Evolutionary conservation across 106 monocot species (phyloP).

Genomic region (Gastrodia elata): DNA sequence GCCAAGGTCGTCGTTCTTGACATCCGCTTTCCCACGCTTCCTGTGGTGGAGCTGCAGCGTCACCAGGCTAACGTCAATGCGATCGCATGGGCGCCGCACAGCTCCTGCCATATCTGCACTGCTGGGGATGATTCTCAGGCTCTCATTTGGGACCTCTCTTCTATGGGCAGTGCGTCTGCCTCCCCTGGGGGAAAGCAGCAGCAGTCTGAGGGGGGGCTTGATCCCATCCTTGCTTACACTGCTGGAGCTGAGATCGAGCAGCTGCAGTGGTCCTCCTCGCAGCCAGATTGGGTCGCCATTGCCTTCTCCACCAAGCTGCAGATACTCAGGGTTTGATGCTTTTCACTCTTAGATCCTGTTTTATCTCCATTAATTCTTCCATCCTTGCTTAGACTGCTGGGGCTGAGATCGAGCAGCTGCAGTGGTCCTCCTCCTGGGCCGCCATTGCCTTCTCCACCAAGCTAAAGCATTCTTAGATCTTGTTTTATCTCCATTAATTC

Average conservation of each 20-base stretch:
- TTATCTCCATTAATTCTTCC: neutral
- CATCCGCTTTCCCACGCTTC: constrained; percentile 86
- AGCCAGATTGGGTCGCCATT: constrained; percentile 95
- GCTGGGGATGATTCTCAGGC: constrained; percentile 95
- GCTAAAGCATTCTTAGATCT: constrained; percentile 31
- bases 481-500: neutral
- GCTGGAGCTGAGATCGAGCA: constrained; percentile 97
- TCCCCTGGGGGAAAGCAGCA: constrained; percentile 9
- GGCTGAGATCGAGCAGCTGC: constrained; percentile 95
- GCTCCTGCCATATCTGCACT: constrained; percentile 95
- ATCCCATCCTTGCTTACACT: constrained; percentile 75
- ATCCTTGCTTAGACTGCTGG: constrained; percentile 68
- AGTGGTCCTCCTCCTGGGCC: constrained; percentile 97
- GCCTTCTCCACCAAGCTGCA: constrained; percentile 83
- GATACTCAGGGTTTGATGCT: constrained; percentile 71
- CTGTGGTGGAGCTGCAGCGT: constrained; percentile 92
- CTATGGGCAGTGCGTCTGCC: constrained; percentile 46
- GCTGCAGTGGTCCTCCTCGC: constrained; percentile 95
- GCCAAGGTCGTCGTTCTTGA: constrained; percentile 97
- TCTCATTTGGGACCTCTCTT: constrained; percentile 92
- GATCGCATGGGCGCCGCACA: constrained; percentile 96
- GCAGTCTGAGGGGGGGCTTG: constrained; percentile 57
- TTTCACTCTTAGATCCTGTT: neutral
- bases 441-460: constrained; percentile 83
- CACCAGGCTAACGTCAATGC: constrained; percentile 89